Conservation (phyloP, 1,284 basidiomycete genomes). For the Athelia psychrophila region DNA sequence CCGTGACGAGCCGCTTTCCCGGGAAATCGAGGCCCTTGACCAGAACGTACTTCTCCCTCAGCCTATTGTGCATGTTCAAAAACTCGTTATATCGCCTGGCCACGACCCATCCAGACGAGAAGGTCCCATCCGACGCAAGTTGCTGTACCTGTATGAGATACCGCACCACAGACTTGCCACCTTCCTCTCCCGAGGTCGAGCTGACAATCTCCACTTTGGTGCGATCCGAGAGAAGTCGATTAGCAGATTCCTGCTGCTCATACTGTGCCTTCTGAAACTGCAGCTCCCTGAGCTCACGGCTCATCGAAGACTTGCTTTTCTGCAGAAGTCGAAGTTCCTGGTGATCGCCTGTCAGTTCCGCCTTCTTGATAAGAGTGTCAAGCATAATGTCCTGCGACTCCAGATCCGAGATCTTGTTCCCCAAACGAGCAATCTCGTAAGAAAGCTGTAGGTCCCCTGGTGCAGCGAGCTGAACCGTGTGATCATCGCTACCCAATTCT, state of each 20-base stretch:
- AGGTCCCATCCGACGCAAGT: conserved; percentile 70
- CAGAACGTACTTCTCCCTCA: conserved; percentile 70
- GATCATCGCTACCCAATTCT: conserved; percentile 39
- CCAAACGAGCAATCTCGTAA: conserved; percentile 75
- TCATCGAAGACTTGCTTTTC: conserved; percentile 79
- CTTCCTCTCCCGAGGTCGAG: conserved; percentile 75
- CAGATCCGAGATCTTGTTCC: conserved; percentile 73
- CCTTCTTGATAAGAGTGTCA: conserved; percentile 86
- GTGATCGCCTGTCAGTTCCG: conserved; percentile 88
- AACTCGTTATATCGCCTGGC: conserved; percentile 95
- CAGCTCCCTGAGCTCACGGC: conserved; percentile 79
- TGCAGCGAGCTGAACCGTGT: conserved; percentile 67
- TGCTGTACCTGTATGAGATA: conserved; percentile 94
- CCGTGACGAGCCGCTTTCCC: conserved; percentile 85
- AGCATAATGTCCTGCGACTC: conserved; percentile 82
- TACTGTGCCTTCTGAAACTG: conserved; percentile 89
- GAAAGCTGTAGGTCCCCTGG: conserved; percentile 87
- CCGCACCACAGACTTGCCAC: conserved; percentile 85
- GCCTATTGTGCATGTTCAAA: conserved; percentile 79
- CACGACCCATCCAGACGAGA: conserved; percentile 87
- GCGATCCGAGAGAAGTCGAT: conserved; percentile 75
- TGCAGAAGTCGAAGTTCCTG: conserved; percentile 82
- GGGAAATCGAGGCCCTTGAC: conserved; percentile 83
- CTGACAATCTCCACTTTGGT: conserved; percentile 79
- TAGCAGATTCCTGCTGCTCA: conserved; percentile 86